phyloP scores from a whole-genome alignment of 345 rosid species.

The Psidium friedrichsthalianum region DNA sequence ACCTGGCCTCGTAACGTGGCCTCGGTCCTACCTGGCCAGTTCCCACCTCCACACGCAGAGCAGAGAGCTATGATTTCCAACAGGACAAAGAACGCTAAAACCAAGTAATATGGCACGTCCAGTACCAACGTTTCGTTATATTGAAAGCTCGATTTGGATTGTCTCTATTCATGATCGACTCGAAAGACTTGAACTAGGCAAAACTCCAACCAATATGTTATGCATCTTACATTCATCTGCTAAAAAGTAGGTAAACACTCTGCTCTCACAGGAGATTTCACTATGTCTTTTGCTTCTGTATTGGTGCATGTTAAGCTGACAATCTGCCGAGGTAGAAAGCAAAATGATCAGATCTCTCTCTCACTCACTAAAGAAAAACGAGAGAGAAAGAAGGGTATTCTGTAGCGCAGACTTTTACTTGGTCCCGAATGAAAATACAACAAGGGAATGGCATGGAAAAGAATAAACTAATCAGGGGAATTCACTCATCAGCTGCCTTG shows the following conservation, averaged over 20 bases:
- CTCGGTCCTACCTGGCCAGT: background rate
- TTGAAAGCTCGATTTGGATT: background rate
- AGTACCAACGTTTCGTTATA: background rate
- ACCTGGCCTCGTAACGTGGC: background rate
- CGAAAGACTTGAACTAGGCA: background rate
- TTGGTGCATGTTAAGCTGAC: background rate
- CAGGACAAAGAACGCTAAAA: background rate
- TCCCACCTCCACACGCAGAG: background rate
- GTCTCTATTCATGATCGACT: background rate
- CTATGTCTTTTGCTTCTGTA: background rate
- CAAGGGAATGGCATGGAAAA: background rate
- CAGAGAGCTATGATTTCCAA: background rate
- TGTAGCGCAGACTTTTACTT: background rate
- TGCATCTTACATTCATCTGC: background rate
- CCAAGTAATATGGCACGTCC: background rate
- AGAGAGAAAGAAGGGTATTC: background rate
- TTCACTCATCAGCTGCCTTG: background rate
- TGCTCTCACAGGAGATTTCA: background rate
- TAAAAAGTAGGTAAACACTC: background rate
- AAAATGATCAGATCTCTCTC: background rate
- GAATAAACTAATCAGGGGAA: background rate
- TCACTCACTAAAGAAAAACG: background rate
- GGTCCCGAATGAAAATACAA: background rate
- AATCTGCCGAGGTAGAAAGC: background rate
- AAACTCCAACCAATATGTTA: background rate